These are phyloP conservation scores for Puccinia novopanici DNA, from an alignment of 1,284 basidiomycete species.

Conservation along the genomic window DNA sequence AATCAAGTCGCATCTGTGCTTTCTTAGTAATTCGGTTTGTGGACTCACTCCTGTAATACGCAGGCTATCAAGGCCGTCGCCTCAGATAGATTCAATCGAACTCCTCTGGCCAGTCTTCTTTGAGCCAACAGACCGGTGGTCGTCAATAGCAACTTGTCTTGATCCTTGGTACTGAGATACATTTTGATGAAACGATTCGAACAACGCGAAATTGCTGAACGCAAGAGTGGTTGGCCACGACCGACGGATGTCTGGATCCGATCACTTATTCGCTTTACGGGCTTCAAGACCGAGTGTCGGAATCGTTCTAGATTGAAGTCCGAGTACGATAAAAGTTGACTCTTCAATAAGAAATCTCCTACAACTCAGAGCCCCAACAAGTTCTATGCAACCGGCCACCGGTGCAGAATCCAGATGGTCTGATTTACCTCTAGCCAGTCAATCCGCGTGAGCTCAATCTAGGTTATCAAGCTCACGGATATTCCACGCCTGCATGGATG, in stretches of 20 bases:
- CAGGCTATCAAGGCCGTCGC: constrained; percentile 84
- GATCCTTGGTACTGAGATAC: constrained; percentile 49
- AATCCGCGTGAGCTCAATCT: too few species aligned
- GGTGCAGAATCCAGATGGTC: too few species aligned
- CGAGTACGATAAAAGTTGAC: too few species aligned
- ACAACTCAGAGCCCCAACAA: too few species aligned
- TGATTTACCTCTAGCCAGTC: too few species aligned
- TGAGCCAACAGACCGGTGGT: constrained; percentile 85
- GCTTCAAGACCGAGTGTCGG: too few species aligned
- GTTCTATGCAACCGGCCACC: too few species aligned
- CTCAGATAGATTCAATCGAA: constrained; percentile 83
- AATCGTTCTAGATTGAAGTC: too few species aligned
- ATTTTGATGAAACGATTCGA: constrained; percentile 22
- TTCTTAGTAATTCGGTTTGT: neutral
- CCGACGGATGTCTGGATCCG: neutral
- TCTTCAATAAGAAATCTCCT: too few species aligned
- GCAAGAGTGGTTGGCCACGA: neutral
- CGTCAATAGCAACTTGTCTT: constrained; percentile 58
- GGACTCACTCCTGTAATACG: constrained; percentile 76
- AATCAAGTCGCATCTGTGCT: neutral
- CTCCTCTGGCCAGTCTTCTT: constrained; percentile 85
- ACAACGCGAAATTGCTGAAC: neutral
- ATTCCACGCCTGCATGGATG: too few species aligned
- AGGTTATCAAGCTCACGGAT: too few species aligned
- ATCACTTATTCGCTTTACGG: too few species aligned